Percentiles rank a stretch among this genome's conserved stretches.
Evolutionary conservation across 306 rosid species (phyloP).

Genomic region (Quercus rubra): DNA sequence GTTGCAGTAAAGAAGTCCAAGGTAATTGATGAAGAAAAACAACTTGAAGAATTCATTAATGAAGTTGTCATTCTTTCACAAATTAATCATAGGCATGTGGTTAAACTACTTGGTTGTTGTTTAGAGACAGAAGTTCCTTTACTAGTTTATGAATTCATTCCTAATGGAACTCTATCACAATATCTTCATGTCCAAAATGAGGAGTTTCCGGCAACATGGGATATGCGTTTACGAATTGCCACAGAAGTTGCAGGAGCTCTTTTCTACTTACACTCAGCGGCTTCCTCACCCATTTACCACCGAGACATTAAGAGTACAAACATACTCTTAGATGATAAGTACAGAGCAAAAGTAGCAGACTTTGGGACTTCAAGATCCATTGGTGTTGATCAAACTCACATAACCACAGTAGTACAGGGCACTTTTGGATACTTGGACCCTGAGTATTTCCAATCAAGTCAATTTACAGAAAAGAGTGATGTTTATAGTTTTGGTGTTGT

Average conservation of each 20-base stretch:
- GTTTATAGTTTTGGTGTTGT: slow-evolving; percentile 1
- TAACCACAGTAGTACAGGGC: not conserved
- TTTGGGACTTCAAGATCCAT: not conserved
- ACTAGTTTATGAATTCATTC: too few species aligned
- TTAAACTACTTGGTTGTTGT: too few species aligned
- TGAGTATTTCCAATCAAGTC: not conserved
- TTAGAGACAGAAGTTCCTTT: too few species aligned
- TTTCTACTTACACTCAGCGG: not conserved
- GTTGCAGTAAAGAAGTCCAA: too few species aligned
- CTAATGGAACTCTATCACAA: too few species aligned
- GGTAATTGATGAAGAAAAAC: too few species aligned
- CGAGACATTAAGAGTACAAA: not conserved
- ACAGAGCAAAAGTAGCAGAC: not conserved
- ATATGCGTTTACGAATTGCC: not conserved
- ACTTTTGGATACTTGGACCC: slow-evolving; percentile 8
- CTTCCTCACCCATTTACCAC: not conserved
- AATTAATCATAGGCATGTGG: too few species aligned
- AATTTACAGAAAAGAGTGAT: not conserved
- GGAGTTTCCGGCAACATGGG: not conserved
- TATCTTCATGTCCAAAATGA: too few species aligned
- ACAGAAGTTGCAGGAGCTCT: not conserved
- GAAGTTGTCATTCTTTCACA: too few species aligned
- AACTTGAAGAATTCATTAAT: too few species aligned
- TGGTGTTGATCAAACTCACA: not conserved
- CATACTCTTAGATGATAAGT: not conserved